These are phyloP conservation scores for Albifimbria verrucaria DNA, from an alignment of 2,329 filamentous ascomycete species.

Conservation along the genomic window DNA sequence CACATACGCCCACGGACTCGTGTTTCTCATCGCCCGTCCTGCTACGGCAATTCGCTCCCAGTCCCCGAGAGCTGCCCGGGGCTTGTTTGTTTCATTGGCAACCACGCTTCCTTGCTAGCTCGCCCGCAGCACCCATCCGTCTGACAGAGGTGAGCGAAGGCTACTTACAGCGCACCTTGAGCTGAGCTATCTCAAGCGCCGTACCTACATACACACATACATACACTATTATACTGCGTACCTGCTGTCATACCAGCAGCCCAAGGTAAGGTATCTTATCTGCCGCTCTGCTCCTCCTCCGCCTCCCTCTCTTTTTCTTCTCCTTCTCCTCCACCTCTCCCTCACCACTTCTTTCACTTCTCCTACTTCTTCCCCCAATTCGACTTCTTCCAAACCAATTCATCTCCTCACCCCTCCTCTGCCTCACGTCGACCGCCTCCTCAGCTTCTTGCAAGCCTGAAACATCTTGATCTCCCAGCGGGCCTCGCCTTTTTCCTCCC, in stretches of 20 bases:
- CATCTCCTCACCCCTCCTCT: background rate
- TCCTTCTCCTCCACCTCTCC: background rate
- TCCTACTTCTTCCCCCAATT: background rate
- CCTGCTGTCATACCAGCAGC: too few relatives aligned
- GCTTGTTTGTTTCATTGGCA: background rate
- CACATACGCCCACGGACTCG: background rate
- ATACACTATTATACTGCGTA: too few relatives aligned
- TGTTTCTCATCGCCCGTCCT: background rate
- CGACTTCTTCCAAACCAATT: background rate
- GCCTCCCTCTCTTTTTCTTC: background rate
- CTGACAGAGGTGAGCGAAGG: too few relatives aligned
- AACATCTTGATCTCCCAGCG: background rate
- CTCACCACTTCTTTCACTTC: background rate
- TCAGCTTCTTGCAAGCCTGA: background rate
- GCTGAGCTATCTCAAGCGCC: too few relatives aligned
- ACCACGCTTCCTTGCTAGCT: background rate
- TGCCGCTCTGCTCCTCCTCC: background rate
- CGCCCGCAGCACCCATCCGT: too few relatives aligned
- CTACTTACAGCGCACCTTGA: too few relatives aligned
- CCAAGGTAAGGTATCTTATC: background rate
- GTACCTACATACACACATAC: too few relatives aligned
- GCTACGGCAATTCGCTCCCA: background rate
- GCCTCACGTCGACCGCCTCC: background rate
- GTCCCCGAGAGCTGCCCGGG: background rate
- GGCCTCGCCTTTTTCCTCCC: background rate